Percentiles rank a stretch among this genome's conserved stretches.
Conservation (phyloP, 495 filamentous ascomycete genomes). For the Beverwykella pulmonaria region DNA sequence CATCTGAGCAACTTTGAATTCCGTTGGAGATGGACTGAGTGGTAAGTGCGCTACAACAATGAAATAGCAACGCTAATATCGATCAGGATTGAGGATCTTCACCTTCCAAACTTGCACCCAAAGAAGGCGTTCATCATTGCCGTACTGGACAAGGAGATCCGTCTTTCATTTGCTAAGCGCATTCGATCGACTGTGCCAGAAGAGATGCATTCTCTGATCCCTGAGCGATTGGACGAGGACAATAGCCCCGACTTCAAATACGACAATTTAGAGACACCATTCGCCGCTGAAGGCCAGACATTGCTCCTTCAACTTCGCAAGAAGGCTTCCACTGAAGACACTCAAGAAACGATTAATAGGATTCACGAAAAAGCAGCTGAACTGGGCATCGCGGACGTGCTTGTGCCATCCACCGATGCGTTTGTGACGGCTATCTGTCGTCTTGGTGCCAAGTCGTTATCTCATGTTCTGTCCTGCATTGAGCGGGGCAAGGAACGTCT, state of each 20-base stretch:
- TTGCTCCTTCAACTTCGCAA: slow-evolving; percentile 75
- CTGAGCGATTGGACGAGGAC: slow-evolving; percentile 87
- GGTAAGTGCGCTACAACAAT: slow-evolving; percentile 54
- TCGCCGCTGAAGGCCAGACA: slow-evolving; percentile 75
- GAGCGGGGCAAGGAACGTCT: slow-evolving; percentile 94
- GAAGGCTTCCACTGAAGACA: slow-evolving; percentile 80
- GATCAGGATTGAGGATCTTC: slow-evolving; percentile 75
- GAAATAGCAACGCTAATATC: not conserved
- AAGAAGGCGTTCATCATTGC: slow-evolving; percentile 91
- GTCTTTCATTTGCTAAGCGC: slow-evolving; percentile 91
- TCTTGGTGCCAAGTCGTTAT: slow-evolving; percentile 91
- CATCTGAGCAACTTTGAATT: slow-evolving; percentile 99
- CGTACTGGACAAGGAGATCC: slow-evolving; percentile 93
- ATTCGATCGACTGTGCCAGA: slow-evolving; percentile 92
- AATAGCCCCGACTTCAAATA: slow-evolving; percentile 89
- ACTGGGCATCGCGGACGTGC: slow-evolving; percentile 66
- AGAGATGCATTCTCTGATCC: slow-evolving; percentile 79
- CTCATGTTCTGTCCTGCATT: slow-evolving; percentile 92
- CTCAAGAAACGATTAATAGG: slow-evolving; percentile 71
- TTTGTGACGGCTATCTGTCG: slow-evolving; percentile 91
- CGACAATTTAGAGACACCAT: slow-evolving; percentile 72
- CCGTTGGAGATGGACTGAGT: slow-evolving; percentile 99
- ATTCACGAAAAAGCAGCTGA: slow-evolving; percentile 76
- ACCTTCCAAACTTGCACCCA: slow-evolving; percentile 73
- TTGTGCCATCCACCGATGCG: slow-evolving; percentile 83